phyloP scores from a whole-genome alignment of 2,329 filamentous ascomycete genomes.

The Hypomyces perniciosus region DNA sequence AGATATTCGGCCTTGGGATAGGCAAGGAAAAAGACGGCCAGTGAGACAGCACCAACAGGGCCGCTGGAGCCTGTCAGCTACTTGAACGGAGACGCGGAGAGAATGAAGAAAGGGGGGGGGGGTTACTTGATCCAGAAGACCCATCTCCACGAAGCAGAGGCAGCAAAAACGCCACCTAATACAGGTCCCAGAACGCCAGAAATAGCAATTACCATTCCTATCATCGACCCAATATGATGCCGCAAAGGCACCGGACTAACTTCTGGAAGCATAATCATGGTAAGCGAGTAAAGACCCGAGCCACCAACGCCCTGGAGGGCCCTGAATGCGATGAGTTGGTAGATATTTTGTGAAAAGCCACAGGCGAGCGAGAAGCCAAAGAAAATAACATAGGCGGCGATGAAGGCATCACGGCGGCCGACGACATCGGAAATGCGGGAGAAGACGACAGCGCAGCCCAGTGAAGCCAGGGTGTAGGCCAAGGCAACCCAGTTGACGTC shows the following conservation, averaged over 20 bases:
- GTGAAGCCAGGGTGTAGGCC: neutral
- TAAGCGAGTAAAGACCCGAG: conserved; percentile 18
- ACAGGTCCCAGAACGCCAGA: conserved; percentile 18
- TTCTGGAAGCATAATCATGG: conserved; percentile 18
- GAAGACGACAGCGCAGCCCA: conserved; percentile 18
- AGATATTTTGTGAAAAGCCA: conserved; percentile 13
- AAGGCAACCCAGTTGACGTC: neutral
- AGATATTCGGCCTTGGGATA: neutral
- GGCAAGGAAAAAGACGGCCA: too few relatives aligned
- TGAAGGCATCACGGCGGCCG: conserved; percentile 12
- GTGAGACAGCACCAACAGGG: too few relatives aligned
- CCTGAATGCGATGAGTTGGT: conserved; percentile 19
- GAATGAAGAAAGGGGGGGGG: too few relatives aligned
- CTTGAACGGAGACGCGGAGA: too few relatives aligned
- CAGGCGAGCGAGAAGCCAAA: conserved; percentile 16
- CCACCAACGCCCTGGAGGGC: conserved; percentile 18
- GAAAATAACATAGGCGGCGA: conserved; percentile 15
- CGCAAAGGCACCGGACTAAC: conserved; percentile 14
- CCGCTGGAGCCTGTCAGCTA: too few relatives aligned
- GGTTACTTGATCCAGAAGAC: conserved; percentile 34
- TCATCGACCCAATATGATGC: conserved; percentile 11
- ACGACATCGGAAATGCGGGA: conserved; percentile 15
- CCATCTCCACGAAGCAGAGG: conserved; percentile 35
- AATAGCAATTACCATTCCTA: conserved; percentile 17
- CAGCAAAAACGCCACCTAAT: conserved; percentile 14